phyloP scores from a whole-genome alignment of 2,329 filamentous ascomycete genomes.

The Nemania serpens region DNA sequence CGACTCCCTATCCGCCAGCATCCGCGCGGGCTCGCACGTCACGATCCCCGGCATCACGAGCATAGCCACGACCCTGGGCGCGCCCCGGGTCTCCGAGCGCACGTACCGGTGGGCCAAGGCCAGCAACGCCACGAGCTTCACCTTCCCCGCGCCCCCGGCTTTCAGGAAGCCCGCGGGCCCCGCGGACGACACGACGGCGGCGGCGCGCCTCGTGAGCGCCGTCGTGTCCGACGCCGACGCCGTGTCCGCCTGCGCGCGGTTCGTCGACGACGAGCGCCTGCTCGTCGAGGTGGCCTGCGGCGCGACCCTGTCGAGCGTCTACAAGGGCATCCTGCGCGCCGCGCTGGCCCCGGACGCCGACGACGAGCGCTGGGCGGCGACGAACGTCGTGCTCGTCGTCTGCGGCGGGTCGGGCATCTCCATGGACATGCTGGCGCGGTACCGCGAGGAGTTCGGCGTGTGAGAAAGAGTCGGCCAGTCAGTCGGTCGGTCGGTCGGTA shows the following conservation, averaged over 20 bases:
- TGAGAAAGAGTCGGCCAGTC: background rate
- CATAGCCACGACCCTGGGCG: conserved; percentile 75
- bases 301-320: conserved; percentile 73
- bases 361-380: conserved; percentile 64
- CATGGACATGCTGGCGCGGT: conserved; percentile 63
- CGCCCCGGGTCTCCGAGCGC: conserved; percentile 68
- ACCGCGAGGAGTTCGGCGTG: conserved; percentile 54
- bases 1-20: conserved; percentile 67
- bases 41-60: conserved; percentile 74
- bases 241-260: conserved; percentile 73
- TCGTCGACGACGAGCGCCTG: conserved; percentile 81
- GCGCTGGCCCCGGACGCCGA: conserved; percentile 58
- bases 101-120: conserved; percentile 67
- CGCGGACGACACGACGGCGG: background rate
- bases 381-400: conserved; percentile 81
- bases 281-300: conserved; percentile 87
- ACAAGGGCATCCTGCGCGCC: conserved; percentile 63
- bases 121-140: conserved; percentile 15
- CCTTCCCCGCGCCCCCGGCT: background rate
- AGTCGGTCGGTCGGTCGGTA: too few relatives aligned
- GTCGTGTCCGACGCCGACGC: conserved; percentile 79
- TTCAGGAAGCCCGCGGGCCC: background rate
- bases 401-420: conserved; percentile 78
- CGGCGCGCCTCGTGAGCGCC: conserved; percentile 53
- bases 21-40: conserved; percentile 61